Evolutionary conservation across 2,329 filamentous ascomycete genomes (phyloP), one percentile per base, ranked within the genome.

Genomic region (Phialemonium atrogriseum): DNA sequence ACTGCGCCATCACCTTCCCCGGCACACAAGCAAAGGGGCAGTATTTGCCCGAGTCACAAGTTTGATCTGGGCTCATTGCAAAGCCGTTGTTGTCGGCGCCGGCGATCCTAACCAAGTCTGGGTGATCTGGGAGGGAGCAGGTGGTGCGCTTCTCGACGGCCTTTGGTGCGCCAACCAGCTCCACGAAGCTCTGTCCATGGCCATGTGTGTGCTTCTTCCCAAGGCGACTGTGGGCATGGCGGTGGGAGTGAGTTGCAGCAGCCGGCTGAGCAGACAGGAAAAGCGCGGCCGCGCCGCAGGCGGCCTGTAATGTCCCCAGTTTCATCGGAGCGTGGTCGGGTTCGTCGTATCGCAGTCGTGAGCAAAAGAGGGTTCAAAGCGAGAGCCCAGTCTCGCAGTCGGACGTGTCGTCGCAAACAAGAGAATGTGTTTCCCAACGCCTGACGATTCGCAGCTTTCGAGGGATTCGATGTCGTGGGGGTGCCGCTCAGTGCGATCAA

Each of bases 11-110:
- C 17, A 88, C 73, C 62, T 84, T 73, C 37, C 83, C 83, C 0
- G 82, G 55, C 37, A 78, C 80, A 53, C 84, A 88, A 32, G 84
- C 83, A 52, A 83, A 79, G 2, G 84, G 84, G 50, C 84, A 88
- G 56, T 80, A 87, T 42, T 54, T 71, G 36, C 76, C 80, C 5
- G 75, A 69, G 36, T 62, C 64, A 54, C 84, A 88, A 33, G 70
- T 53, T 51, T 82, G 72, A 53, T 88, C 77, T 4, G 83, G 82
- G 47, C 79, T 82, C 73, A 88, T 77, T 24, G 83, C 84, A 77
- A 83, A 89, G 39, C 84, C 84, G 30, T 66, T 79, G 58, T 89
- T 89, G 51, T 54, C 52, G 32, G 61, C 62, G 5, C 80, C 80
- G 8, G 80, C 83, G 32, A 89, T 68, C 10, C 73, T 54, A 26